Base-by-base conservation (phyloP, 768 basidiomycete species). In the Termitomyces sp. region DNA sequence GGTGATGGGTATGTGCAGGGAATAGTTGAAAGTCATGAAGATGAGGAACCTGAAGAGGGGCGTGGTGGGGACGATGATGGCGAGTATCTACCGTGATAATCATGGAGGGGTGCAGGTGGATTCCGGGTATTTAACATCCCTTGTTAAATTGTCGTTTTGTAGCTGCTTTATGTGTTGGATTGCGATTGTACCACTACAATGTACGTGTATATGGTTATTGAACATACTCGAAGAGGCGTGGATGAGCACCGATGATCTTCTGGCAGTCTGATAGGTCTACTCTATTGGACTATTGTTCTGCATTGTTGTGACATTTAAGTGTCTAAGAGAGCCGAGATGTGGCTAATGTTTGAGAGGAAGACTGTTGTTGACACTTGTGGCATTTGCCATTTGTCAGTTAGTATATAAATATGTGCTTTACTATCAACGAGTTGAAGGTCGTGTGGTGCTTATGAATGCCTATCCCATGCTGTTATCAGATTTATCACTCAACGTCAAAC, bases 1-100 rank as follows among this genome's bases (percentile, higher is more conserved):
- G 86, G 83, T 8, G 79, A 74, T 28, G 87, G 86, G 3, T 85
- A 85, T 62, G 79, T 87, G 5, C 77, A 79, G 44, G 85, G 80
- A n/a, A 83, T 69, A 0, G 70, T 73, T 17, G 73, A 72, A 14
- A 67, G 66, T 26, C 65, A 68, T 8, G 69, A 64, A 15, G 63
- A 59, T 17, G 45, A 55, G 0, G 50, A 26, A 4, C 40, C 17
- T 8, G 50, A 19, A 23, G 31, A 19, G 33, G 30, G 37, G 26
- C 1, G 30, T 12, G 50, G n/a, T 14, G 28, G 21, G 6, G 38
- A 52, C 3, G 51, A 50, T 9, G 55, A 46, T 37, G 42, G 31
- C 23, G 59, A 50, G 51, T 60, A 60, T 55, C 23, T 56, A 43
- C 59, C 51, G 37, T 55, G 53, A 55, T n/a, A 28, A 28, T 37